phyloP scores from a whole-genome alignment of 345 rosid species.

The Psidium guajava region DNA sequence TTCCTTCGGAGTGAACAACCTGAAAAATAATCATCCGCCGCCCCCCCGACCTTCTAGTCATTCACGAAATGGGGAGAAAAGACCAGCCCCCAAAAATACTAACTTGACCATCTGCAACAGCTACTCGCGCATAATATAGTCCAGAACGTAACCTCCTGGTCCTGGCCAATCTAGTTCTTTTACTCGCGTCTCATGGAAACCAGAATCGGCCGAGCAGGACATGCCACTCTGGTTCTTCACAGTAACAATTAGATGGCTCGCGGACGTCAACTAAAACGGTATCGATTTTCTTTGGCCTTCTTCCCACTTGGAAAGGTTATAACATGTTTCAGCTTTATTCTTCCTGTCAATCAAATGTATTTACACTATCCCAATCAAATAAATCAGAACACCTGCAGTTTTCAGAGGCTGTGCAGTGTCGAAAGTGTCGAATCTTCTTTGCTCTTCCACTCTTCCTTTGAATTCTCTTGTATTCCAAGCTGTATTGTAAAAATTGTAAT shows the following conservation, averaged over 20 bases:
- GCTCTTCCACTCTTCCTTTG: not conserved
- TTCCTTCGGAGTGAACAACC: too few species aligned
- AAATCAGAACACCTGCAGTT: not conserved
- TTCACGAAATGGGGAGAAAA: not conserved
- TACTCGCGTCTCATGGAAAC: not conserved
- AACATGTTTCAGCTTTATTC: not conserved
- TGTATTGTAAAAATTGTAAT: not conserved
- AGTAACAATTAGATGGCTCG: not conserved
- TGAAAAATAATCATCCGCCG: too few species aligned
- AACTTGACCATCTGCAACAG: not conserved
- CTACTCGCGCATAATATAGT: not conserved
- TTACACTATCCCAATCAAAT: not conserved
- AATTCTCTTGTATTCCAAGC: not conserved
- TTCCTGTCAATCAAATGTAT: not conserved
- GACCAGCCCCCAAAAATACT: not conserved
- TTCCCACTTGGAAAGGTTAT: not conserved
- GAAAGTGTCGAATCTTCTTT: not conserved
- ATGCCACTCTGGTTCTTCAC: not conserved
- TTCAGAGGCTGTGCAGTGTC: slow-evolving; percentile 2
- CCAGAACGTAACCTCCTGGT: not conserved
- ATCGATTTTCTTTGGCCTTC: not conserved
- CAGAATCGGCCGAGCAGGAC: not conserved
- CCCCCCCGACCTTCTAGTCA: too few species aligned
- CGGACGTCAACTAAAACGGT: not conserved
- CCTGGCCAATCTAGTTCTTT: not conserved